Conservation (phyloP, 108 stramenopile genomes). For the Fistulifera solaris region DNA sequence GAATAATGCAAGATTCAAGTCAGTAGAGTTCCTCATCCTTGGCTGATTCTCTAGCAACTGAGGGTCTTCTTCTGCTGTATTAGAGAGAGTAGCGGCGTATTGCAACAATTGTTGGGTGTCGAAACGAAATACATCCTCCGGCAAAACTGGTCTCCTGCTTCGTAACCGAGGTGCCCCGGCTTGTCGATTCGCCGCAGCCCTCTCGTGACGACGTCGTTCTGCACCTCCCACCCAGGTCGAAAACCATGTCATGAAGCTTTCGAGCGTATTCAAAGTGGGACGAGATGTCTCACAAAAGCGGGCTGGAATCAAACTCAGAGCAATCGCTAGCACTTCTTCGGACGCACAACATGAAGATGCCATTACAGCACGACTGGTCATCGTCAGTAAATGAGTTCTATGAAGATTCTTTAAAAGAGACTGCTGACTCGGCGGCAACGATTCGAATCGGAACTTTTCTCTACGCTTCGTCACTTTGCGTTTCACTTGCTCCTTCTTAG, state of each 20-base stretch:
- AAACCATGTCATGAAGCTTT: background rate
- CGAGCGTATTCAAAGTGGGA: background rate
- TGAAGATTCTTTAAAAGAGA: slow-evolving; percentile 4
- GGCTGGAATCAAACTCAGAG: slow-evolving; percentile 1
- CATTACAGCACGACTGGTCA: background rate
- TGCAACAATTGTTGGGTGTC: background rate
- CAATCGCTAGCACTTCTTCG: slow-evolving; percentile 3
- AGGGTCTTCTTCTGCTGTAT: background rate
- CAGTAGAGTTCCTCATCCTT: background rate
- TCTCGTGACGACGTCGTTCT: background rate
- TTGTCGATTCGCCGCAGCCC: background rate
- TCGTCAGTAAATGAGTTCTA: background rate
- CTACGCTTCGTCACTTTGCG: background rate
- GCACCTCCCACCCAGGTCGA: background rate
- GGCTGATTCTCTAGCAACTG: background rate
- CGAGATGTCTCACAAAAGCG: background rate
- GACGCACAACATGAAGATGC: background rate
- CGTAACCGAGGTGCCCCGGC: background rate
- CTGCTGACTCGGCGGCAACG: slow-evolving; percentile 4
- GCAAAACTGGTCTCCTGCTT: background rate
- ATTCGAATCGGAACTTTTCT: slow-evolving; percentile 1
- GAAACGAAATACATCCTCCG: background rate
- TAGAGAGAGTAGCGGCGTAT: background rate
- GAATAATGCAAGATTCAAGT: slow-evolving; percentile 10
- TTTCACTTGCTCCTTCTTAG: too few species aligned